Evolutionary conservation across 2,329 filamentous ascomycete genomes (phyloP).

Genomic region (Fusarium sp.): DNA sequence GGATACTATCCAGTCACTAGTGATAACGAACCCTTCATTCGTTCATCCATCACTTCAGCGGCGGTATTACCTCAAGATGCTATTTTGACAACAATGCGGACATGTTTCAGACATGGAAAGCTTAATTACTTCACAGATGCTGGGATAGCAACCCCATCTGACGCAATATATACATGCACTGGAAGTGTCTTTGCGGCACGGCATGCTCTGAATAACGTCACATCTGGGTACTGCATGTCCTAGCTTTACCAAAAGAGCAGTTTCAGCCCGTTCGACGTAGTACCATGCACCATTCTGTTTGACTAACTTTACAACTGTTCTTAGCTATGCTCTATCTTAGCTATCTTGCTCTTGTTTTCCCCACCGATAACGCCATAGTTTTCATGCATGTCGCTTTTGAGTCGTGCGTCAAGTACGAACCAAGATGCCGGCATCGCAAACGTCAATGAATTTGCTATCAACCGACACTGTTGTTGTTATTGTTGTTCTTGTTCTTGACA

Average conservation of each 20-base stretch:
- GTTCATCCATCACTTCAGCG: neutral
- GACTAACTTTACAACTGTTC: conserved; percentile 10
- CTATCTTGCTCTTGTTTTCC: conserved; percentile 3
- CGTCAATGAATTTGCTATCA: conserved; percentile 2
- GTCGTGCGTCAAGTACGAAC: conserved; percentile 5
- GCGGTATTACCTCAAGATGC: neutral
- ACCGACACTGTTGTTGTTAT: conserved; percentile 9
- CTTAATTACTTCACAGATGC: conserved; percentile 15
- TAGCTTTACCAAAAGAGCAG: conserved; percentile 28
- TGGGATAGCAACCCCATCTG: conserved; percentile 12
- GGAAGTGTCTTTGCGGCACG: conserved; percentile 21
- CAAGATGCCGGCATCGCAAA: conserved; percentile 2
- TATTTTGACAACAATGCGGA: neutral
- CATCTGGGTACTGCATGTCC: conserved; percentile 6
- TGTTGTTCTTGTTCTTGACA: conserved; percentile 3
- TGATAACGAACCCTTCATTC: neutral
- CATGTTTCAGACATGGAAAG: neutral
- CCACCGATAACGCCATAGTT: conserved; percentile 28
- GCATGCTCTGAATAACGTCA: conserved; percentile 35
- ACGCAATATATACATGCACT: conserved; percentile 27
- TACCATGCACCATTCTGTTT: conserved; percentile 5
- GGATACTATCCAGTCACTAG: neutral
- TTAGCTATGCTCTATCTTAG: conserved; percentile 11
- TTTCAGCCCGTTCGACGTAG: conserved; percentile 7
- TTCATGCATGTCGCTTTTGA: neutral